phyloP scores from a whole-genome alignment of 2,329 filamentous ascomycete species.

The Apiospora marii region DNA sequence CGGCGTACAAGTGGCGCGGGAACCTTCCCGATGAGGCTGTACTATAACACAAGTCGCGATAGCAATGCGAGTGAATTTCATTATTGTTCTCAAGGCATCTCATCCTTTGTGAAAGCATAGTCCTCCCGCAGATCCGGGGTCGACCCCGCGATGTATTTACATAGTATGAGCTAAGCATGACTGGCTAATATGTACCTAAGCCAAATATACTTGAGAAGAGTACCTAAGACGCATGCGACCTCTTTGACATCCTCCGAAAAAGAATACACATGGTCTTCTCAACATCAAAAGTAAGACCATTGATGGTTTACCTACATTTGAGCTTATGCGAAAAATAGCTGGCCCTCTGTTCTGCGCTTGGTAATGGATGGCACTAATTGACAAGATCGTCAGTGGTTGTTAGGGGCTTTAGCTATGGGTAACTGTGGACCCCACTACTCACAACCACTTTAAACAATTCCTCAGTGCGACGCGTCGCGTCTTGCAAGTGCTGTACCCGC shows the following conservation, averaged over 20 bases:
- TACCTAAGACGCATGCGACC: not conserved
- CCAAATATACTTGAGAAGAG: not conserved
- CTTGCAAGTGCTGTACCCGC: not conserved
- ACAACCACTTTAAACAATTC: constrained; percentile 10
- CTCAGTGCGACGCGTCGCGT: constrained; percentile 6
- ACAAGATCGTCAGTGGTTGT: not conserved
- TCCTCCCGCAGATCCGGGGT: not conserved
- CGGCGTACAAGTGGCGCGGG: constrained; percentile 40
- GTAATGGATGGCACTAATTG: not conserved
- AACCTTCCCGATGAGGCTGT: constrained; percentile 11
- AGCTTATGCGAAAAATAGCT: not conserved
- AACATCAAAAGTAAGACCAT: too few species aligned
- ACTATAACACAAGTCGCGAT: not conserved
- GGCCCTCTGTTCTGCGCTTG: not conserved
- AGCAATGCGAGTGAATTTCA: not conserved
- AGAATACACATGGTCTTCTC: too few species aligned
- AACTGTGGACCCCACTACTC: not conserved
- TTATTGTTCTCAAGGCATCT: too few species aligned
- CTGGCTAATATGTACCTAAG: not conserved
- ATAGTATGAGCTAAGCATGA: not conserved
- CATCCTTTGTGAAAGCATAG: not conserved
- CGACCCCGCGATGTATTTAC: not conserved
- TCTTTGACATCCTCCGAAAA: too few species aligned
- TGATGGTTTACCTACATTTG: not conserved
- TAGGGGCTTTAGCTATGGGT: not conserved